These are phyloP conservation scores for Amniculicola lignicola DNA, from an alignment of 495 filamentous ascomycete genomes.

Conservation along the genomic window DNA sequence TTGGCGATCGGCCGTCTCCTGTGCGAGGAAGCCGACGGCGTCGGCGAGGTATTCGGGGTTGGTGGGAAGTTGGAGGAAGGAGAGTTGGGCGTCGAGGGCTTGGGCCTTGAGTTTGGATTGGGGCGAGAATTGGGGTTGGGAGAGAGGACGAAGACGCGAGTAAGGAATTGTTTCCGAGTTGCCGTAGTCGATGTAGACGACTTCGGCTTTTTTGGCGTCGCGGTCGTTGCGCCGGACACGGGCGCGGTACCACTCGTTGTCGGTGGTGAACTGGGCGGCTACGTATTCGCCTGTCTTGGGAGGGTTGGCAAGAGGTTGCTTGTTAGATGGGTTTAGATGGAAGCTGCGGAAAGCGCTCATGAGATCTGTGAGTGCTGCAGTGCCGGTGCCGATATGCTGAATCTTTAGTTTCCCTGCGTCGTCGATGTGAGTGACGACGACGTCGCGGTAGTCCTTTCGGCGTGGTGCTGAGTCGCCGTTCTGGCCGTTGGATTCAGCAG, in stretches of 20 bases:
- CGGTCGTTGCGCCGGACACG: conserved; percentile 89
- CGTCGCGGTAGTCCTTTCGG: conserved; percentile 83
- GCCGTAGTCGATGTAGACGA: conserved; percentile 94
- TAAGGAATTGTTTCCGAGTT: conserved; percentile 87
- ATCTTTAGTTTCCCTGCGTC: conserved; percentile 72
- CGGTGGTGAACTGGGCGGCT: conserved; percentile 80
- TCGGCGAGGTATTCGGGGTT: conserved; percentile 75
- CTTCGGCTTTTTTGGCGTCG: conserved; percentile 77
- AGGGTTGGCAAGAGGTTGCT: conserved; percentile 62
- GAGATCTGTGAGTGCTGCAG: conserved; percentile 72
- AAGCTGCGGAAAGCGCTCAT: conserved; percentile 87
- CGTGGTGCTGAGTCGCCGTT: conserved; percentile 46
- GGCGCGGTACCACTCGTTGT: conserved; percentile 92
- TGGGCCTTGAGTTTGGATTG: conserved; percentile 75
- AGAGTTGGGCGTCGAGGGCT: conserved; percentile 82
- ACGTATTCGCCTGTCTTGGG: conserved; percentile 92
- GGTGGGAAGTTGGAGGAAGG: conserved; percentile 80
- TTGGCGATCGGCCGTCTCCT: conserved; percentile 61
- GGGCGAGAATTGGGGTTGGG: conserved; percentile 69
- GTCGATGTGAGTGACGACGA: conserved; percentile 87
- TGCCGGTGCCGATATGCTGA: conserved; percentile 80
- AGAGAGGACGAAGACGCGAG: conserved; percentile 73
- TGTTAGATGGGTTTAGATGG: conserved; percentile 73
- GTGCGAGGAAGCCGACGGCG: conserved; percentile 65
- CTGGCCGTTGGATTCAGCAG: conserved; percentile 48